Evolutionary conservation across 2,329 filamentous ascomycete species (phyloP).

Genomic region (Diaporthe eres): DNA sequence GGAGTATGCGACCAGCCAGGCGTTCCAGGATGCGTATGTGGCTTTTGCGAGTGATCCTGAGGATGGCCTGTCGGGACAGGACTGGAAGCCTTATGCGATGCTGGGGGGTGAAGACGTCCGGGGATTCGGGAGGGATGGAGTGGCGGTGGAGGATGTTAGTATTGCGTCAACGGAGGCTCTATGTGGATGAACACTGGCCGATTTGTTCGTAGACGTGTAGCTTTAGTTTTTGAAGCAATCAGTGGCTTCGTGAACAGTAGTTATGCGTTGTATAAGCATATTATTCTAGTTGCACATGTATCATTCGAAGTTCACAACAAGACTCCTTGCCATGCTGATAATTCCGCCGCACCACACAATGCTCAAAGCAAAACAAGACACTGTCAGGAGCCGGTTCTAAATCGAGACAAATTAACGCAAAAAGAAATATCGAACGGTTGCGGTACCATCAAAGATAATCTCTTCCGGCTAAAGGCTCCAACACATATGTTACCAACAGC

Average conservation of each 20-base stretch:
- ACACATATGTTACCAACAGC: background rate
- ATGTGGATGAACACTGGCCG: conserved; percentile 69
- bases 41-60: conserved; percentile 12
- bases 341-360: background rate
- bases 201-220: background rate
- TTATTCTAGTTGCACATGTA: background rate
- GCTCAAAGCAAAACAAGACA: background rate
- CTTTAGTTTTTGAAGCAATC: background rate
- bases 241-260: no score
- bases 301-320: background rate
- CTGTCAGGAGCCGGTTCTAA: background rate
- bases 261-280: background rate
- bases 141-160: conserved; percentile 11
- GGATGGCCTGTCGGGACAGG: background rate
- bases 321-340: background rate
- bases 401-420: background rate
- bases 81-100: conserved; percentile 2
- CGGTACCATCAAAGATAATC: no score
- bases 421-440: background rate
- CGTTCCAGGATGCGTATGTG: conserved; percentile 35
- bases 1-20: conserved; percentile 34
- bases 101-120: conserved; percentile 25
- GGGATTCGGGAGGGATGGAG: conserved; percentile 13
- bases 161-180: conserved; percentile 49
- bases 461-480: background rate